Base-by-base conservation (phyloP, 2,329 filamentous ascomycete species). In the Thelonectria discophora region DNA sequence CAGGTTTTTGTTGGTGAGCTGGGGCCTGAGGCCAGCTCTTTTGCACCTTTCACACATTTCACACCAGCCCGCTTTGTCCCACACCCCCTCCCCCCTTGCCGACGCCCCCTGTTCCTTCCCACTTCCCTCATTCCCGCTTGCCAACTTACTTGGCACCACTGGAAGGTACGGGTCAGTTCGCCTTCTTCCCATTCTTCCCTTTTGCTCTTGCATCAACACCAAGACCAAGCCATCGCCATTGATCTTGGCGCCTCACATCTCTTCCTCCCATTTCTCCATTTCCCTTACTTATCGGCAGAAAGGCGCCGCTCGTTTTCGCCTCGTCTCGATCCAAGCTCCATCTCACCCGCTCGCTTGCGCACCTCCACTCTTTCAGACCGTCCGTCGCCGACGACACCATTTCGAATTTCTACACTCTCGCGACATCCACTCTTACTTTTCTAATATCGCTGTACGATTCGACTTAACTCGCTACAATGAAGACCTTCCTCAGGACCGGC, bases 91-190 rank as follows among this genome's bases (percentile, higher is more conserved):
- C 53, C 47, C 61, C 45, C 40, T 53, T 56, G 52, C 57, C 57
- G 43, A 46, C 58, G 27, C 65, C 62, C 63, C 63, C 46, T 37
- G 45, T 49, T 48, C 39, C 34, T 37, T 37, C 34, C 27, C 34
- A 37, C 34, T 37, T 37, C 34, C 34, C 63, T 55, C 49, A 63
- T 70, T 60, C 60, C 54, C 69, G 63, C 68, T 69, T 71, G 68
- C 66, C 68, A 67, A 64, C 60, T 67, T 65, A 64, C 60, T 67
- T 65, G 64, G 62, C 64, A 46, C 51, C 59, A 51, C 55, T 54
- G 12, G 15, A 30, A 27, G 11, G n/a, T 18, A 21, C 18, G 11
- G 45, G 49, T 52, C 64, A 56, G 47, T 45, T 65, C 58, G 34
- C n/a, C 48, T 43, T 57, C 42, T 53, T 48, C 60, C 15, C 42